Evolutionary conservation across 208 protist species (phyloP), one percentile per base, ranked within the genome.

Genomic region (Zelonia costaricensis): DNA sequence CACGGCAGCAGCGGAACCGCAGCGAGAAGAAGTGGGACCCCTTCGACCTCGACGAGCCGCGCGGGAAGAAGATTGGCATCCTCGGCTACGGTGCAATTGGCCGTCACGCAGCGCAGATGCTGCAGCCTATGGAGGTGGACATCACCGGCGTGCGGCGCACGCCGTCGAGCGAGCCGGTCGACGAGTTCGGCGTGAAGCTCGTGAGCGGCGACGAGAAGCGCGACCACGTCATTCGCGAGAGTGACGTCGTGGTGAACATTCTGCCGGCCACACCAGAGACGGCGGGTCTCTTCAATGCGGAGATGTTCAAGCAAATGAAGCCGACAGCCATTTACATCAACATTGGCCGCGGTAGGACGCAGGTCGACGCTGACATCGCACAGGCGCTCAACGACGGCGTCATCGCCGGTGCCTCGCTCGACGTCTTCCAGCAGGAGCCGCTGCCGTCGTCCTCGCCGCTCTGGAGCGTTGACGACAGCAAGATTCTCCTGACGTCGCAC

Each of bases 1-100:
- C 6, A n/a, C n/a, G n/a, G n/a, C n/a, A n/a, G n/a, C n/a, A n/a
- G n/a, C n/a, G n/a, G n/a, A n/a, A n/a, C n/a, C n/a, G n/a, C n/a
- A n/a, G n/a, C 2, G 76, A 62, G 59, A 83, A 71, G 70, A 83
- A 86, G 72, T 96, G 84, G 84, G 82, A 92, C 31, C 65, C 62
- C n/a, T 96, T 87, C 71, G 72, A 72, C 69, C 87, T 83, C 65
- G 64, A 63, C n/a, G 73, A 83, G 31, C 27, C 92, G 18, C 58
- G 59, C 8, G 64, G 74, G 1, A 62, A 91, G 73, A 92, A 81
- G 59, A 53, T 89, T 10, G 83, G 82, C 10, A 79, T 96, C 39
- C 63, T 94, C 52, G 91, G 91, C 56, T 96, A 93, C 75, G 87
- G 91, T 52, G 68, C 86, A 66, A 94, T 96, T 62, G 87, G 84